phyloP scores from a whole-genome alignment of 208 protist genomes.

The Acanthamoeba triangularis region DNA sequence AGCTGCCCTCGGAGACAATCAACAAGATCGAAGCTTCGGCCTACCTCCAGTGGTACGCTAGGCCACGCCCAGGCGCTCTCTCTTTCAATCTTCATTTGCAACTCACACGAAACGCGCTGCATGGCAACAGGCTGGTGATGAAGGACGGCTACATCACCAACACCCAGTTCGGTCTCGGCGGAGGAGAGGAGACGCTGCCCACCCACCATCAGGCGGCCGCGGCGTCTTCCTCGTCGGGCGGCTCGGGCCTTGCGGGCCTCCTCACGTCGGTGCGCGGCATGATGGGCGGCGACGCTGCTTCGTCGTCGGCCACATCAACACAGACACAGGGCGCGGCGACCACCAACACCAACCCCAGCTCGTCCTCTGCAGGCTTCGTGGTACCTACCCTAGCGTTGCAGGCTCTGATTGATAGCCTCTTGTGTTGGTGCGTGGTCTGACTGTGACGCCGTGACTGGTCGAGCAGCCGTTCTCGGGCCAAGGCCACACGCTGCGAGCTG shows the following conservation, averaged over 20 bases:
- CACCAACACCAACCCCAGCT: not conserved
- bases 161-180: conserved; percentile 11
- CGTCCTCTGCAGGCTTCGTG: not conserved
- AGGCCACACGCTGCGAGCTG: not conserved
- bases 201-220: not conserved
- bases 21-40: not conserved
- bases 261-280: not conserved
- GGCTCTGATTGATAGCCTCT: not conserved
- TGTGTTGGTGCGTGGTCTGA: not conserved
- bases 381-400: not conserved
- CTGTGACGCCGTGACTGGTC: not conserved
- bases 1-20: conserved; percentile 11
- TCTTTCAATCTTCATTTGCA: not conserved
- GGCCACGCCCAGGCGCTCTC: not conserved
- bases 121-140: not conserved
- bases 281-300: not conserved
- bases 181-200: not conserved
- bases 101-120: not conserved
- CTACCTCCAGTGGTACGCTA: conserved; percentile 8
- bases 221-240: not conserved
- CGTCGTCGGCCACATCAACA: not conserved
- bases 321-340: not conserved
- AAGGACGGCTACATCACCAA: conserved; percentile 61
- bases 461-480: not conserved
- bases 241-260: not conserved